Evolutionary conservation across 129 eudicot genomes (phyloP), one percentile per base, ranked within the genome.

Genomic region (Arctium lappa): DNA sequence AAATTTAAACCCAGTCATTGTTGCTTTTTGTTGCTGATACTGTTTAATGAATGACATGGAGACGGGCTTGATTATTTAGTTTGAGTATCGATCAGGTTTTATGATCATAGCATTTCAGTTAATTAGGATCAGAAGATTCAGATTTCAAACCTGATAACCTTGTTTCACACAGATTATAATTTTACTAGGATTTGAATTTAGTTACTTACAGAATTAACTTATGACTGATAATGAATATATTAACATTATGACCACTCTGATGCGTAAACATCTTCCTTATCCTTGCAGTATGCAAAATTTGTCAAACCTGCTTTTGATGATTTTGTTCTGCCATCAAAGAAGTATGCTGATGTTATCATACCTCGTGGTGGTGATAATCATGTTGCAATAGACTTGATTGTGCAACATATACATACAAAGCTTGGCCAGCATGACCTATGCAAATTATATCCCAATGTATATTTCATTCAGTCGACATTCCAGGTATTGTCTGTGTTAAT

Each of bases 301-400:
- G 99, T 95, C 75, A 95, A 95, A 88, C 99, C 99, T 81, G 99
- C 99, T 69, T 95, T 95, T 88, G 99, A 95, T 71, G 99, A 95
- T 81, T 95, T 95, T 85, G 93, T 95, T 80, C 94, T 93, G 37
- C 99, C 99, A 76, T 95, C 99, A 4, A 95, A 95, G 86, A 95
- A 95, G 82, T 95, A 91, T 88, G 99, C 98, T 63, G 99, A 93
- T 90, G 99, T 95, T 53, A 95, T 95, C 77, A 95, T 95, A 84
- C 99, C 99, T 10, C 93, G 99, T 32, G 99, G 99, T 70, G 99
- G 99, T 70, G 99, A 95, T 81, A 95, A 95, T 88, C 99, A 95
- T 86, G 99, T 95, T 73, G 99, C 99, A 11, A 87, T 95, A 81
- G 99, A 95, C 90, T 86, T 95, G 89, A 95, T 95, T 76, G 99